Conservation (phyloP, 345 rosid genomes). For the Eucalyptus microcorys region DNA sequence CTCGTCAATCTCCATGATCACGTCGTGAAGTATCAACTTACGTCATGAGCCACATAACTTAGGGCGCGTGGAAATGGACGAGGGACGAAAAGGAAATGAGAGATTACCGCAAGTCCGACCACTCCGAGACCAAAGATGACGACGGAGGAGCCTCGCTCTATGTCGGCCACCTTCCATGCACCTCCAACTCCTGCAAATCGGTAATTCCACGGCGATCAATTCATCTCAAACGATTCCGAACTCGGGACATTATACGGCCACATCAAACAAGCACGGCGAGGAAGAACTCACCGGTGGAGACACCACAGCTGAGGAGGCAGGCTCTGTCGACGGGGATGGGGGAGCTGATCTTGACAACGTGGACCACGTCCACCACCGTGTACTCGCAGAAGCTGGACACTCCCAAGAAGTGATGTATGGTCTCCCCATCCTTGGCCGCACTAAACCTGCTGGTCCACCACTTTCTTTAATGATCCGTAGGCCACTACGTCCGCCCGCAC, state of each 20-base stretch:
- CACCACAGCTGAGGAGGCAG: conserved; percentile 52
- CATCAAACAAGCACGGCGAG: background rate
- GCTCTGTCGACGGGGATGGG: conserved; percentile 35
- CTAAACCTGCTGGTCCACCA: conserved; percentile 22
- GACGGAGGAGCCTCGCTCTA: conserved; percentile 49
- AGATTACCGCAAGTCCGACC: conserved; percentile 57
- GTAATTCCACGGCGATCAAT: background rate
- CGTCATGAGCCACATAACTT: background rate
- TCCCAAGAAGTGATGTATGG: conserved; percentile 24
- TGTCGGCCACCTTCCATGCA: conserved; percentile 50
- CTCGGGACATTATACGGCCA: background rate
- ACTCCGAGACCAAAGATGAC: conserved; percentile 71
- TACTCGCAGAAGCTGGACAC: conserved; percentile 71
- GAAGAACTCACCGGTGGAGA: conserved; percentile 32
- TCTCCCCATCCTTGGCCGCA: conserved; percentile 32
- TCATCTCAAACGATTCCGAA: background rate
- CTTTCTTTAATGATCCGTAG: background rate
- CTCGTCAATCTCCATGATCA: background rate
- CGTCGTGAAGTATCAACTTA: background rate
- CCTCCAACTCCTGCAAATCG: conserved; percentile 49
- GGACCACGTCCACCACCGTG: conserved; percentile 52
- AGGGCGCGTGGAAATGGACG: background rate
- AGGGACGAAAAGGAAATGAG: background rate
- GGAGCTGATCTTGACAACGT: conserved; percentile 31
- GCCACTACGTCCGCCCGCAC: background rate